These are phyloP conservation scores for Spizellomyces punctatus DNA, from an alignment of 192 early-diverging fungal genomes.

Conservation along the genomic window DNA sequence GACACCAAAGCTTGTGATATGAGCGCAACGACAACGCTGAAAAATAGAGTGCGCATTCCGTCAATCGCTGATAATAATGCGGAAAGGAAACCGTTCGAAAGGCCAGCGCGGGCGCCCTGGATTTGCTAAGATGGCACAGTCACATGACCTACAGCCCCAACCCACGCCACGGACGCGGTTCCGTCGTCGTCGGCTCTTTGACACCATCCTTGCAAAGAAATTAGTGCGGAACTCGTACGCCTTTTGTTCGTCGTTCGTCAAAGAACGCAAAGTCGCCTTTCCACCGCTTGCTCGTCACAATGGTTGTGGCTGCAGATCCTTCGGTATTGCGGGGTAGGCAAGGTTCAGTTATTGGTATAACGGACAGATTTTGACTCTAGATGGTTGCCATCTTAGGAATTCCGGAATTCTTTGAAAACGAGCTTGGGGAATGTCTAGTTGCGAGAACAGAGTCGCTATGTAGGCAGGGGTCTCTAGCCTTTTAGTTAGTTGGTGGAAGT, in stretches of 20 bases:
- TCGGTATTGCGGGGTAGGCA: constrained; percentile 41
- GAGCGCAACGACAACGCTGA: neutral
- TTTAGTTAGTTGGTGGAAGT: neutral
- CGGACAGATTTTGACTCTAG: neutral
- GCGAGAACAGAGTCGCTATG: constrained; percentile 90
- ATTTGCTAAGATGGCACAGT: neutral
- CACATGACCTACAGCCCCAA: neutral
- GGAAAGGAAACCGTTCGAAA: neutral
- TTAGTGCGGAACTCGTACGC: neutral
- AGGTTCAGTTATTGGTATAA: neutral
- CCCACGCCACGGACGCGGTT: neutral
- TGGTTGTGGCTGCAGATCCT: constrained; percentile 47
- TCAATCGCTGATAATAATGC: neutral
- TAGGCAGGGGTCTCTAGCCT: constrained; percentile 44
- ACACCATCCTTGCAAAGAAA: neutral
- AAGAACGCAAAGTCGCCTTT: neutral
- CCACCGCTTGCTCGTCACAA: neutral
- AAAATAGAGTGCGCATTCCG: neutral
- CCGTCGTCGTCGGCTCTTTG: neutral
- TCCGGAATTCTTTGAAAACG: constrained; percentile 96
- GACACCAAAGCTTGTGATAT: neutral
- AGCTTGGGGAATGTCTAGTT: constrained; percentile 83
- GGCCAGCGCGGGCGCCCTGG: neutral
- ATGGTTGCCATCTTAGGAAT: constrained; percentile 47
- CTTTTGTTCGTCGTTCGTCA: neutral